Base-by-base conservation (phyloP, 345 rosid genomes). In the Brassica carinata region DNA sequence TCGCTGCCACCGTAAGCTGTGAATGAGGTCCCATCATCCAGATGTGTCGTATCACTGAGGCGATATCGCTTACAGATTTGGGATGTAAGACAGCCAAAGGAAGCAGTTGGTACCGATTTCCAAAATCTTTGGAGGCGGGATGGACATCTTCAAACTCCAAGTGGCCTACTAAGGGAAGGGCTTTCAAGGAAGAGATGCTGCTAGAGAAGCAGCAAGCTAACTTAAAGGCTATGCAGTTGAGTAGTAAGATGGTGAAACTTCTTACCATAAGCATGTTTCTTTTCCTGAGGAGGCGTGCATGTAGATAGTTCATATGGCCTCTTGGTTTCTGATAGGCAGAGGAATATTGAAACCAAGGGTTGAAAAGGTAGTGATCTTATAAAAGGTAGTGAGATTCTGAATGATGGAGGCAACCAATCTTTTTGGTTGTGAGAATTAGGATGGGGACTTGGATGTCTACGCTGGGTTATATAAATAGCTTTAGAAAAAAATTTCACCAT, bases 11-110 rank as follows among this genome's bases (percentile, higher is more conserved):
- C n/a, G 90, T 91, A 69, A 95, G 93, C 81, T 87, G 86, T 18
- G 98, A 93, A 80, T 81, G 74, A 77, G 89, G 84, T 40, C 99
- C 98, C 96, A 93, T 87, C 86, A 83, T 85, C 94, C 96, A 91
- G 79, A 90, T 72, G 85, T 90, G 96, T 79, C 83, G 88, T 66
- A 95, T 83, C 1, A 90, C 88, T 38, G 85, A 82, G 76, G 97
- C 91, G 77, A 95, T 88, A 79, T 93, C 99, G 23, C 91, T 84
- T 70, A 88, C 96, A 0, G 98, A 86, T 80, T 86, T 88, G 14
- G 99, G 99, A 80, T 91, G 86, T 53, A 95, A 85, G 30, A 95
- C 90, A 19, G 99, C 98, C 65, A 80, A 38, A 71, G 99, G 97
- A 66, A 86, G 87, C 64, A 82, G 70, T 64, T 87, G 93, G 86